Base-by-base conservation (phyloP, 2,329 filamentous ascomycete genomes). In the Didymella lethalis region DNA sequence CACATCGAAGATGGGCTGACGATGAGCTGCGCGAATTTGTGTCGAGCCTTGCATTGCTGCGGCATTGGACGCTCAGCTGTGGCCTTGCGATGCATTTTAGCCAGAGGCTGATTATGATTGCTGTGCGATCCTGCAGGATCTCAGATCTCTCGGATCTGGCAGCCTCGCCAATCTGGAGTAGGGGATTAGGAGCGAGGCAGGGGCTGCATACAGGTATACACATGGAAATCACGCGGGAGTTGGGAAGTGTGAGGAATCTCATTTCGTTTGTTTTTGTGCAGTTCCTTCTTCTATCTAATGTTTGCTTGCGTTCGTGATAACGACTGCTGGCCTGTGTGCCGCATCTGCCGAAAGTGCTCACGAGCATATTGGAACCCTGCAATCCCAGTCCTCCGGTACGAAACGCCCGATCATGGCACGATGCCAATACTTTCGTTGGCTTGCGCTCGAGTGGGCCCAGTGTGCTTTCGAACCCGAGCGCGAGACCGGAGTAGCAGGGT, bases 211-310 rank as follows among this genome's bases (percentile, higher is more conserved):
- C 32, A 32, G 45, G 32, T 36, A 40, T 45, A 25, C 45, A 44
- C 38, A 41, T 47, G 54, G 43, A 38, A 44, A 41, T 57, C 53
- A 61, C 48, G 53, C 18, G 41, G 20, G 32, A 49, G 49, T 26
- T 54, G 58, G 45, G 46, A 49, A 36, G 38, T 54, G 48, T 34
- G 58, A 61, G 61, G 32, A 61, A 63, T 54, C 62, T 62, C 59
- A 55, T 59, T 59, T 57, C 59, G 45, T 53, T 57, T 64, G 57
- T 59, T 56, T 53, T 50, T 59, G 40, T 55, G 45, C 54, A 54
- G 49, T 55, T 61, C 46, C 47, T 58, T 54, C 49, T 53, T 50
- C 49, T 54, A 58, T 45, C 54, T 61, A 44, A 47, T 57, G 41
- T 31, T 58, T 58, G 47, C 54, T 58, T 58, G 43, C 58, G 49